Evolutionary conservation across 2,329 filamentous ascomycete species (phyloP).

Genomic region (Davidsoniella neocaledoniae): DNA sequence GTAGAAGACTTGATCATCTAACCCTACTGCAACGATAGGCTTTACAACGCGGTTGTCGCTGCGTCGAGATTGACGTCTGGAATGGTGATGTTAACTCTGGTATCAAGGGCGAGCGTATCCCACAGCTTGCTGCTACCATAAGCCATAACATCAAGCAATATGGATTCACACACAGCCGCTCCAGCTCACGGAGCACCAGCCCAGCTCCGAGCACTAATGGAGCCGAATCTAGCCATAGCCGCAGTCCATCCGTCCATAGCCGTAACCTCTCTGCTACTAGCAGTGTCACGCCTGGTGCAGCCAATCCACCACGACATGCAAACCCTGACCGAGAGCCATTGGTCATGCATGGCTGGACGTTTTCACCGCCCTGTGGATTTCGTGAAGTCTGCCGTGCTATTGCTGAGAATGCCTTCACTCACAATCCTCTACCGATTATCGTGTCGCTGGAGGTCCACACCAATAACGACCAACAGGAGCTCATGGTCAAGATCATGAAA

Average conservation of each 20-base stretch:
- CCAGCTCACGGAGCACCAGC: slow-evolving; percentile 11
- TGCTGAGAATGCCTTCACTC: slow-evolving; percentile 58
- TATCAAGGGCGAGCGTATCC: slow-evolving; percentile 30
- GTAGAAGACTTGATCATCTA: background rate
- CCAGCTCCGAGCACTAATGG: background rate
- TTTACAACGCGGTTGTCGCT: slow-evolving; percentile 62
- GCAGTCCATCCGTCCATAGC: background rate
- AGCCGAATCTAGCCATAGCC: slow-evolving; percentile 7
- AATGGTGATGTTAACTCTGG: slow-evolving; percentile 44
- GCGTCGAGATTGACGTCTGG: slow-evolving; percentile 92
- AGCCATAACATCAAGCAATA: slow-evolving; percentile 16
- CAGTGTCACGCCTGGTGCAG: background rate
- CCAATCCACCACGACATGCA: background rate
- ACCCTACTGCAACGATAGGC: slow-evolving; percentile 28
- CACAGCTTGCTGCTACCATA: slow-evolving; percentile 26
- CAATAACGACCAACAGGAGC: slow-evolving; percentile 62
- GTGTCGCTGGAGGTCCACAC: slow-evolving; percentile 88
- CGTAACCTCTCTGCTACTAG: background rate
- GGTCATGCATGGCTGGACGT: slow-evolving; percentile 68
- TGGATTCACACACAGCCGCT: slow-evolving; percentile 22
- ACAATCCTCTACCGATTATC: slow-evolving; percentile 65
- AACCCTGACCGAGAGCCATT: slow-evolving; percentile 41
- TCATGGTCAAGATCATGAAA: slow-evolving; percentile 89
- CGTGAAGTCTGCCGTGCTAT: slow-evolving; percentile 73
- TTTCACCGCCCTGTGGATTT: slow-evolving; percentile 75